These are phyloP conservation scores for Centaurea solstitialis DNA, from an alignment of 129 eudicot genomes.

Conservation along the genomic window DNA sequence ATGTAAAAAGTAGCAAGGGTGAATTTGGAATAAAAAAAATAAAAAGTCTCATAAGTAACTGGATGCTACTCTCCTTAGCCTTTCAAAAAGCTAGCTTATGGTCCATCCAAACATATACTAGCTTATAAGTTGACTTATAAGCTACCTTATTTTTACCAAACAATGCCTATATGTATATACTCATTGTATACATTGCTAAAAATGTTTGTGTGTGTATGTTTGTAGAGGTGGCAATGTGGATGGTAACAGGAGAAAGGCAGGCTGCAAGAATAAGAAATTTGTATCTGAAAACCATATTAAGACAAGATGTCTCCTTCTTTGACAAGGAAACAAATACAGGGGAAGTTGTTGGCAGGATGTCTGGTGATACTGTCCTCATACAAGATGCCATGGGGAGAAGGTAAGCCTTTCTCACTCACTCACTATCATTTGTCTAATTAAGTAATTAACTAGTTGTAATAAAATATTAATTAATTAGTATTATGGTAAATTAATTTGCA, in stretches of 20 bases:
- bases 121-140: too few relatives aligned
- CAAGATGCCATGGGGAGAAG: conserved; percentile 99
- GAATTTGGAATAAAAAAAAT: too few relatives aligned
- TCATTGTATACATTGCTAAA: not conserved
- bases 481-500: conserved; percentile 22
- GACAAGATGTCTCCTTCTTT: conserved; percentile 90
- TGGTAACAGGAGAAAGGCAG: conserved; percentile 96
- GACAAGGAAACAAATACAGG: conserved; percentile 95
- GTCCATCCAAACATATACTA: too few relatives aligned
- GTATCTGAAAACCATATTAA: conserved; percentile 70
- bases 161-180: too few relatives aligned
- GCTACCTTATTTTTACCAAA: too few relatives aligned
- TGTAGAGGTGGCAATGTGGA: conserved; percentile 91
- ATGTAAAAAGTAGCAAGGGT: too few relatives aligned
- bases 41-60: too few relatives aligned
- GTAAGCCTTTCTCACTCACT: conserved; percentile 20
- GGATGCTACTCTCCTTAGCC: too few relatives aligned
- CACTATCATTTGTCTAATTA: not conserved
- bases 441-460: not conserved
- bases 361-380: conserved; percentile 94
- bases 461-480: not conserved
- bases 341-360: conserved; percentile 94
- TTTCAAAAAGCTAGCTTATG: too few relatives aligned
- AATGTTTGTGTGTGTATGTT: not conserved
- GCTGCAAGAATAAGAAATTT: conserved; percentile 83